A percentile compares a stretch with the other conserved stretches of the same genome.
Conservation (phyloP, 2,329 filamentous ascomycete species). For the Tolypocladium tropicale region DNA sequence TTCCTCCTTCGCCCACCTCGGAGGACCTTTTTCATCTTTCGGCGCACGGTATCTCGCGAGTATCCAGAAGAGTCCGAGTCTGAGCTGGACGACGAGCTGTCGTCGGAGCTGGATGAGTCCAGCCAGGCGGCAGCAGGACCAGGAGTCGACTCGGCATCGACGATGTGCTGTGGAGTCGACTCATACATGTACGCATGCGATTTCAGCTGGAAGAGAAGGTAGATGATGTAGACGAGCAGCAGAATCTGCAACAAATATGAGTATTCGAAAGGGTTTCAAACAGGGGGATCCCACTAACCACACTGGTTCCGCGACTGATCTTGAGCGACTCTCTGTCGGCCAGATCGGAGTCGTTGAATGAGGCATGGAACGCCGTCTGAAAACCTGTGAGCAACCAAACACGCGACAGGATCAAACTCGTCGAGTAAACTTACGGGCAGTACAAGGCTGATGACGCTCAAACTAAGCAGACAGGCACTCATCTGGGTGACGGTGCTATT, state of each 20-base stretch:
- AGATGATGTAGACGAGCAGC: slow-evolving; percentile 71
- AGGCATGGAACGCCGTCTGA: slow-evolving; percentile 86
- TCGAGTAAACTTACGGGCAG: slow-evolving; percentile 51
- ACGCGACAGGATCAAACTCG: not conserved
- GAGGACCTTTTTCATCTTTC: slow-evolving; percentile 66
- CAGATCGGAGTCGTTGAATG: slow-evolving; percentile 51
- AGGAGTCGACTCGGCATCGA: slow-evolving; percentile 82
- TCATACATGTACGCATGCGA: slow-evolving; percentile 88
- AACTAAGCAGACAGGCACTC: slow-evolving; percentile 83
- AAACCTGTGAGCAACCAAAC: slow-evolving; percentile 25
- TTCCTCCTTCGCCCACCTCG: slow-evolving; percentile 62
- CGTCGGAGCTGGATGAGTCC: slow-evolving; percentile 54
- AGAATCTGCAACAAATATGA: slow-evolving; percentile 44
- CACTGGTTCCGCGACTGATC: slow-evolving; percentile 82
- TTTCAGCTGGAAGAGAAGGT: slow-evolving; percentile 83
- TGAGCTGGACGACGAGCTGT: slow-evolving; percentile 48
- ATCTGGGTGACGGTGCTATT: slow-evolving; percentile 94
- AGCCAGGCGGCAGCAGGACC: slow-evolving; percentile 76
- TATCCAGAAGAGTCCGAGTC: slow-evolving; percentile 56
- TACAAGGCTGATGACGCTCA: slow-evolving; percentile 82
- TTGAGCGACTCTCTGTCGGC: slow-evolving; percentile 67
- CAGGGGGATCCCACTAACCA: slow-evolving; percentile 40
- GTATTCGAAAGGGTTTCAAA: not conserved
- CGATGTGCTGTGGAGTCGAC: slow-evolving; percentile 83
- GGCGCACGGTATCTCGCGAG: slow-evolving; percentile 55